Conservation (phyloP, 768 basidiomycete species). For the Phanerochaete sordida region DNA sequence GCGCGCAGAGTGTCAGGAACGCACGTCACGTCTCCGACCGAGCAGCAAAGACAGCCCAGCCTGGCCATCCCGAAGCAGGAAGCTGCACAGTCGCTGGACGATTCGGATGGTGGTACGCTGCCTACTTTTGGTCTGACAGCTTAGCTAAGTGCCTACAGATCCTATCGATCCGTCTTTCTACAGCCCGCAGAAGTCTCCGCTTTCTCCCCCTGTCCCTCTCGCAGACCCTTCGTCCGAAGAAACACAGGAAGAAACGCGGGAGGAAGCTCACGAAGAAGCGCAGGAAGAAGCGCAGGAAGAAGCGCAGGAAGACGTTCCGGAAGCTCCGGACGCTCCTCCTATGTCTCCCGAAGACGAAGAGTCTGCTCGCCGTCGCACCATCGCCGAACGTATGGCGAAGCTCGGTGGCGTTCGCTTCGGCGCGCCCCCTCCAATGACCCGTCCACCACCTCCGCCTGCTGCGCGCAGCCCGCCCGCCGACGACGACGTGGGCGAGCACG, state of each 20-base stretch:
- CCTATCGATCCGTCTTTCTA: constrained; percentile 68
- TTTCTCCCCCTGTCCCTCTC: neutral
- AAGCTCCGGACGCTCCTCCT: neutral
- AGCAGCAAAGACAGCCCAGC: neutral
- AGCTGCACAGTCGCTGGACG: constrained; percentile 41
- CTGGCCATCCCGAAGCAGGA: neutral
- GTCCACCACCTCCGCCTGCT: constrained; percentile 30
- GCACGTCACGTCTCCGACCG: neutral
- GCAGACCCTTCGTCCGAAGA: too few relatives aligned
- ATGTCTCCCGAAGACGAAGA: constrained; percentile 44
- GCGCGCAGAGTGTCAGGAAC: neutral
- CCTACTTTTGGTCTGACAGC: neutral
- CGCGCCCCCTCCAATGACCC: constrained; percentile 44
- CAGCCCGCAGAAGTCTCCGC: constrained; percentile 38
- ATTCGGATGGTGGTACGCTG: constrained; percentile 58
- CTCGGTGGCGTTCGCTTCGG: constrained; percentile 85
- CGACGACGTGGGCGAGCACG: neutral
- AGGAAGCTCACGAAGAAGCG: too few relatives aligned
- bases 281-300: neutral
- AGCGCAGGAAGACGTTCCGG: neutral
- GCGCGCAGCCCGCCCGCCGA: neutral
- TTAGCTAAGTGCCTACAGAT: constrained; percentile 35
- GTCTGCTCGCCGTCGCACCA: constrained; percentile 53
- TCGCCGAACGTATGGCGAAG: constrained; percentile 94
- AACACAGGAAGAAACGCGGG: too few relatives aligned